Conservation (phyloP, 2,329 filamentous ascomycete species). For the Aspergillus sp. region DNA sequence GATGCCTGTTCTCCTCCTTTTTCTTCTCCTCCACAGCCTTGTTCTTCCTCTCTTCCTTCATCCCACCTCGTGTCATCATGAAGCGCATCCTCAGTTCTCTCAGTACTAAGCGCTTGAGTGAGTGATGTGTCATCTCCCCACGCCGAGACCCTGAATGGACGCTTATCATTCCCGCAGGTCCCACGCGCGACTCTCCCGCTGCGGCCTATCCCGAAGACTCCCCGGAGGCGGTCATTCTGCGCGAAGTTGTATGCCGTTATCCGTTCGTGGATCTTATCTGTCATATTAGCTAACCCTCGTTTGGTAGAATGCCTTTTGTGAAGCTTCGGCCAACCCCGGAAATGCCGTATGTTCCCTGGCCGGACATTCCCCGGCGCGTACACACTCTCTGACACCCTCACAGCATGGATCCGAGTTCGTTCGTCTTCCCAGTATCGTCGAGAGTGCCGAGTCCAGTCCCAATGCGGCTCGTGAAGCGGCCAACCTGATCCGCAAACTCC, state of each 20-base stretch:
- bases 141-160: slow-evolving; percentile 6
- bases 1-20: slow-evolving; percentile 2
- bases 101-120: slow-evolving; percentile 29
- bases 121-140: slow-evolving; percentile 12
- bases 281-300: neutral
- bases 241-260: slow-evolving; percentile 37
- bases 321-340: slow-evolving; percentile 61
- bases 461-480: slow-evolving; percentile 79
- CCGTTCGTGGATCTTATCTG: neutral
- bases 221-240: slow-evolving; percentile 38
- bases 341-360: slow-evolving; percentile 43
- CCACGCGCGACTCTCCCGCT: slow-evolving; percentile 16
- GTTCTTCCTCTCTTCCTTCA: neutral
- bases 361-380: neutral
- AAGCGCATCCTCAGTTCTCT: slow-evolving; percentile 36
- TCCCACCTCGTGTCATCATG: slow-evolving; percentile 21
- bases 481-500: slow-evolving; percentile 74
- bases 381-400: neutral
- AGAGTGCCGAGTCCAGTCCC: slow-evolving; percentile 89
- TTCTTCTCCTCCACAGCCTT: neutral
- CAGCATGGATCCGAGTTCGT: slow-evolving; percentile 81
- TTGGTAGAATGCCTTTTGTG: slow-evolving; percentile 72
- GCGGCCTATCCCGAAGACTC: slow-evolving; percentile 32
- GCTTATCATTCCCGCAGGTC: slow-evolving; percentile 18
- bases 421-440: slow-evolving; percentile 89